Evolutionary conservation across 2,329 filamentous ascomycete species (phyloP).

Genomic region (Calonectria leucothoes): DNA sequence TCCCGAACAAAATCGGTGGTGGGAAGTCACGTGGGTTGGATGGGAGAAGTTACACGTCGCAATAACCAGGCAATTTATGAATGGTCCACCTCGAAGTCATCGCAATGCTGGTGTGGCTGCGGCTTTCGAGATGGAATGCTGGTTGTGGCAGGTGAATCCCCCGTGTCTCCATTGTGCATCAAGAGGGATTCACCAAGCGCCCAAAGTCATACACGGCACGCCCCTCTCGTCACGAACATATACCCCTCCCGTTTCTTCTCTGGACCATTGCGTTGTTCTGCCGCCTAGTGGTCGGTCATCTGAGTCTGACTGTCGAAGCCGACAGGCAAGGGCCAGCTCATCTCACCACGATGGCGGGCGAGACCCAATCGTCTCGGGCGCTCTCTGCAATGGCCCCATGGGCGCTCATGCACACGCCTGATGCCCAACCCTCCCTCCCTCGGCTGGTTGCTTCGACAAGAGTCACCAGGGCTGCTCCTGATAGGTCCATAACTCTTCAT

Average conservation of each 20-base stretch:
- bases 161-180: slow-evolving; percentile 17
- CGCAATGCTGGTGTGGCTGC: slow-evolving; percentile 5
- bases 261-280: not conserved
- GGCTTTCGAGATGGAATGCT: slow-evolving; percentile 7
- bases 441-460: slow-evolving; percentile 24
- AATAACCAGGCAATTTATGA: not conserved
- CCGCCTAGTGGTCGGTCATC: slow-evolving; percentile 6
- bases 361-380: slow-evolving; percentile 26
- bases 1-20: not conserved
- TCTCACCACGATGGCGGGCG: slow-evolving; percentile 26
- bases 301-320: slow-evolving; percentile 16
- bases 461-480: slow-evolving; percentile 1
- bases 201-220: slow-evolving; percentile 4
- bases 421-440: slow-evolving; percentile 35
- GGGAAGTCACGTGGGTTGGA: not conserved
- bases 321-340: slow-evolving; percentile 24
- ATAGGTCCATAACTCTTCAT: slow-evolving; percentile 22
- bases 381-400: slow-evolving; percentile 17
- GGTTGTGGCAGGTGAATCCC: slow-evolving; percentile 17
- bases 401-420: slow-evolving; percentile 35
- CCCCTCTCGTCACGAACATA: slow-evolving; percentile 16
- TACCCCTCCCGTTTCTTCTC: slow-evolving; percentile 18
- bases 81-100: slow-evolving; percentile 5
- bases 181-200: slow-evolving; percentile 20
- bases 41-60: slow-evolving; percentile 1